Base-by-base conservation (phyloP, 1,139 yeast genomes). In the Sugiyamaella sp. region DNA sequence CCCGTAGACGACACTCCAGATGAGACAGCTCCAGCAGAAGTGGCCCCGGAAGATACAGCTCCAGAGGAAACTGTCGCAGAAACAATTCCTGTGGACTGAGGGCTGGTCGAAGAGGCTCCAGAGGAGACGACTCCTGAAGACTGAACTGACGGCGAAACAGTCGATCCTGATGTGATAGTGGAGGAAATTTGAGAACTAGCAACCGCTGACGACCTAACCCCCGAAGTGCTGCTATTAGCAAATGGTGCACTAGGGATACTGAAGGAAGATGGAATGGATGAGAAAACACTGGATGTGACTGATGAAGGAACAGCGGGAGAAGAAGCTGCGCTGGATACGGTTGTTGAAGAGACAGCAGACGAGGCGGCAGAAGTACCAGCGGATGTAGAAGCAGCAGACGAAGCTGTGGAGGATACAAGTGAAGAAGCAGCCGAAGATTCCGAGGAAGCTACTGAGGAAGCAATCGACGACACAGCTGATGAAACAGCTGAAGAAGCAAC, bases 111-210 rank as follows among this genome's bases (percentile, higher is more conserved):
- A 4, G 35, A 29, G 14, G 35, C 35, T 12, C 4, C 35, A 8
- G 35, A 29, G 4, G 35, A 29, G n/a, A 14, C 35, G n/a, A 14
- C 35, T n/a, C n/a, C n/a, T 8, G 35, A 29, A 6, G 35, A 29
- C 8, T n/a, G n/a, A n/a, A 14, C 8, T 10, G 42, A n/a, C 3
- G 16, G 25, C 35, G 35, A 29, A 8, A 29, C 14, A 29, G n/a
- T n/a, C n/a, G n/a, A n/a, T n/a, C 35, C 14, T 10, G 35, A 40
- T 21, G 27, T 24, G 16, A 10, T 21, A 5, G n/a, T 22, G 17
- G 40, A 44, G 33, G 32, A 49, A 45, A 24, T 20, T 14, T 4
- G 51, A 40, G 49, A 48, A 50, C 33, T 46, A 29, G 38, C 40
- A 44, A 25, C 52, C 32, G 16, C 46, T 4, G 14, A 8, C n/a